Percentiles rank a stretch among this genome's conserved stretches.
phyloP scores from a whole-genome alignment of 78 protist species.

The Tieghemostelium lacteum region DNA sequence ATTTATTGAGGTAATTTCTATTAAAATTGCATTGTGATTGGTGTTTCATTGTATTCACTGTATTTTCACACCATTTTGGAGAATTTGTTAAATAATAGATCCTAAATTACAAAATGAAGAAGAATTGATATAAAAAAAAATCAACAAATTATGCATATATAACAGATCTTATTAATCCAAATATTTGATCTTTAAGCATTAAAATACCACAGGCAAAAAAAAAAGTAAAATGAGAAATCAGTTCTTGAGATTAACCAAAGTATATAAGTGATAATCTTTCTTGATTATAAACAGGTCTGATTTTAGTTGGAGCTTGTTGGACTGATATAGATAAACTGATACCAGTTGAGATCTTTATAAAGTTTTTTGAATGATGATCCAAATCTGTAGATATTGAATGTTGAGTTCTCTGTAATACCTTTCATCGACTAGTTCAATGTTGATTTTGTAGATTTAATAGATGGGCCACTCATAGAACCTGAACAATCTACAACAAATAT shows the following conservation, averaged over 20 bases:
- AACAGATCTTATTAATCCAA: too few relatives aligned
- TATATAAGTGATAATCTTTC: slow-evolving; percentile 33
- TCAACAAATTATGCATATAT: too few relatives aligned
- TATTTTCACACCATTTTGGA: too few relatives aligned
- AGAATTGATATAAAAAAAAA: too few relatives aligned
- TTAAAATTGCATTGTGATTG: too few relatives aligned
- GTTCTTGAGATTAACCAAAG: background rate
- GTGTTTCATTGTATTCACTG: too few relatives aligned
- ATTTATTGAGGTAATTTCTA: too few relatives aligned
- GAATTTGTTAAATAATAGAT: too few relatives aligned
- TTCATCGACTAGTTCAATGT: slow-evolving; percentile 23
- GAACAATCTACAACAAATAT: slow-evolving; percentile 67
- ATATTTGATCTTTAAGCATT: too few relatives aligned
- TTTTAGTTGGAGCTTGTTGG: slow-evolving; percentile 6
- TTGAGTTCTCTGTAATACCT: slow-evolving; percentile 46
- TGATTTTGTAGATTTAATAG: slow-evolving; percentile 11
- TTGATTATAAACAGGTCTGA: slow-evolving; percentile 29
- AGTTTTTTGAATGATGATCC: slow-evolving; percentile 20
- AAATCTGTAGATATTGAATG: slow-evolving; percentile 69
- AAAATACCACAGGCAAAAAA: too few relatives aligned
- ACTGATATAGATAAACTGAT: slow-evolving; percentile 1
- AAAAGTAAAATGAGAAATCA: too few relatives aligned
- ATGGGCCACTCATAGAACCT: slow-evolving; percentile 26
- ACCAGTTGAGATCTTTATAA: background rate
- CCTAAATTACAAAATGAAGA: too few relatives aligned